Conservation (phyloP, 2,329 filamentous ascomycete genomes). For the Chaetomium sp. region DNA sequence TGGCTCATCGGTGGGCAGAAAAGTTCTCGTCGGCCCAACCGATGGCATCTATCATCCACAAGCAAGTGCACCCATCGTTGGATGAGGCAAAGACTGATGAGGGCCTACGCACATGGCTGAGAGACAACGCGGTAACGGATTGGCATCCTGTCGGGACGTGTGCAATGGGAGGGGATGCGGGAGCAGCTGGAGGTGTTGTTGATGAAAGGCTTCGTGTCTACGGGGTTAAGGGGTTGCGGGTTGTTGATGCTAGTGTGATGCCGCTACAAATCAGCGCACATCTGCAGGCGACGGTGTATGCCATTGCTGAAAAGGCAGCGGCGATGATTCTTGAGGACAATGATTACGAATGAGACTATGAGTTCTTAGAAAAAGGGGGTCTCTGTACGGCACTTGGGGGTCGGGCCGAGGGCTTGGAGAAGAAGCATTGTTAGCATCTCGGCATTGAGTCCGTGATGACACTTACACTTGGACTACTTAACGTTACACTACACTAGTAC, state of each 20-base stretch:
- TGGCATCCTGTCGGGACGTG: conserved; percentile 39
- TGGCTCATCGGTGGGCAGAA: conserved; percentile 17
- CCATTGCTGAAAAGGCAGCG: conserved; percentile 41
- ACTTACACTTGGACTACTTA: too few species aligned
- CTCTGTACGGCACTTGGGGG: too few species aligned
- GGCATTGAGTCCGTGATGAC: too few species aligned
- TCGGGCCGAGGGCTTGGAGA: too few species aligned
- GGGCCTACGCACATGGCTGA: conserved; percentile 18
- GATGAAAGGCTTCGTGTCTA: conserved; percentile 38
- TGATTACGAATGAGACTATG: neutral
- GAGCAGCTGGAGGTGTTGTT: conserved; percentile 36
- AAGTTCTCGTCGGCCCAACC: conserved; percentile 19
- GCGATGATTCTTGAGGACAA: conserved; percentile 24
- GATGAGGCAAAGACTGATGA: neutral
- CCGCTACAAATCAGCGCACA: conserved; percentile 41
- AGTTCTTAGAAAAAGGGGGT: too few species aligned
- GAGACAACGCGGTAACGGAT: conserved; percentile 17
- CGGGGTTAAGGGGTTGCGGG: conserved; percentile 39
- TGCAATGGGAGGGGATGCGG: conserved; percentile 37
- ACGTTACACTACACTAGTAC: too few species aligned
- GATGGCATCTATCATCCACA: conserved; percentile 16
- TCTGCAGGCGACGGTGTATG: conserved; percentile 46
- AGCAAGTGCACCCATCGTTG: conserved; percentile 13
- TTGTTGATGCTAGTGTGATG: conserved; percentile 43
- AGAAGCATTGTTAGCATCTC: too few species aligned